Evolutionary conservation across 148 eudicot species (phyloP).

Genomic region (Fagopyrum tataricum): DNA sequence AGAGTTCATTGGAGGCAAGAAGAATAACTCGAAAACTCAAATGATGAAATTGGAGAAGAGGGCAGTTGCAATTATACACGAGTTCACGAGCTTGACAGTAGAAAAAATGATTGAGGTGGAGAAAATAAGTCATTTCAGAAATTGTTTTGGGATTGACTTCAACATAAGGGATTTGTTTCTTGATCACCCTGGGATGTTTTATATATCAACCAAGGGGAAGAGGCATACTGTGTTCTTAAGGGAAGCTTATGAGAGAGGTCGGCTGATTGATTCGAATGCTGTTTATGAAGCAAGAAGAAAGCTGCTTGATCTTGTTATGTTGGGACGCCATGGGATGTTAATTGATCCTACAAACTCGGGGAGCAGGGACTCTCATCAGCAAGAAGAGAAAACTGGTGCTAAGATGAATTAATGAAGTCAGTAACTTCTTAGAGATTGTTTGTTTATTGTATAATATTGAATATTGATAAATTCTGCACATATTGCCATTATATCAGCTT

Average conservation of each 20-base stretch:
- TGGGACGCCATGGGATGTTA: slow-evolving; percentile 65
- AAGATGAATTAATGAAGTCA: too few species aligned
- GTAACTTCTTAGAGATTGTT: too few species aligned
- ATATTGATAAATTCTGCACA: too few species aligned
- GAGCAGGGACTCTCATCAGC: slow-evolving; percentile 22
- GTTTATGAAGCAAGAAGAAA: slow-evolving; percentile 73
- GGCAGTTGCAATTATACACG: slow-evolving; percentile 89
- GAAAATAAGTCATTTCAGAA: slow-evolving; percentile 91
- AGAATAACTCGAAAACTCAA: slow-evolving; percentile 38
- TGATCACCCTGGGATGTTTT: slow-evolving; percentile 97
- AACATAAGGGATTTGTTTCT: slow-evolving; percentile 85
- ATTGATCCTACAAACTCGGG: slow-evolving; percentile 13
- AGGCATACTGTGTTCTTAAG: slow-evolving; percentile 80
- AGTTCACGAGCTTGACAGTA: slow-evolving; percentile 85
- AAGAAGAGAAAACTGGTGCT: slow-evolving; percentile 9
- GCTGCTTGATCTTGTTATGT: slow-evolving; percentile 63
- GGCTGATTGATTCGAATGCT: slow-evolving; percentile 66
- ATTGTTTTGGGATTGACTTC: slow-evolving; percentile 82
- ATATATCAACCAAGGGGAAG: slow-evolving; percentile 82
- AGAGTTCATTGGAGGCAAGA: slow-evolving; percentile 34
- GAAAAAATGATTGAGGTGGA: slow-evolving; percentile 97
- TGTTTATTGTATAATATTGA: too few species aligned
- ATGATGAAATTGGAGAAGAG: slow-evolving; percentile 60
- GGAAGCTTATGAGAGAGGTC: slow-evolving; percentile 85
- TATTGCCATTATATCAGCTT: too few species aligned